Base-by-base conservation (phyloP, 495 filamentous ascomycete genomes). In the Daldinia bambusicola region DNA sequence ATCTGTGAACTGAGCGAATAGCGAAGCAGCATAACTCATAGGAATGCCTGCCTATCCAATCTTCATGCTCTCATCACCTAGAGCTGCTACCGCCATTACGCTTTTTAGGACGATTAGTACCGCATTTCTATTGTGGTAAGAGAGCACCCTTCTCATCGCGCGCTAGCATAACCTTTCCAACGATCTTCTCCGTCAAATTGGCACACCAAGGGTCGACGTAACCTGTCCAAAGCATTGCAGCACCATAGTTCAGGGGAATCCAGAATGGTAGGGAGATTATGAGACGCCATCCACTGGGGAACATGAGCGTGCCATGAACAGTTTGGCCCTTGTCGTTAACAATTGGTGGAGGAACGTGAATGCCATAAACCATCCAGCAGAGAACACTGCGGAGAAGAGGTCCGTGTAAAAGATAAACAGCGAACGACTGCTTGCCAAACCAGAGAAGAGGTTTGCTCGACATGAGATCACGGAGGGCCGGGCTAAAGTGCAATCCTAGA, bases 191-290 rank as follows among this genome's bases (percentile, higher is more conserved):
- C 1, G 90, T 91, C 18, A 89, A 63, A 10, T 76, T 79, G 37
- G 88, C 90, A 77, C 89, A 92, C 72, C 84, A 86, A 0, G 86
- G 82, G 76, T 92, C 90, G 0, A 92, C 87, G 60, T 89, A 87
- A 5, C 79, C 84, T 0, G 89, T 90, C 90, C 90, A 92, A 14
- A 87, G 70, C 69, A 86, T 80, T 0, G 89, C 88, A n/a, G 76
- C 75, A 18, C 80, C 75, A 71, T 91, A 90, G 0, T 89, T 80
- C 5, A 90, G 71, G 1, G 78, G 80, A 57, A 90, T 84, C 86
- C 88, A 92, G 63, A 85, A 80, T 7, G 87, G 73, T 2, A 82
- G 75, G 34, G 86, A 82, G 7, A 86, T 79, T 72, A 67, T 79
- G 69, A 67, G 83, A 48, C 34, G 79, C 80, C 37, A 81, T 66